A percentile compares a stretch with the other conserved stretches of the same genome.
phyloP scores from a whole-genome alignment of 192 early-diverging fungal genomes.

The Coemansia furcata region DNA sequence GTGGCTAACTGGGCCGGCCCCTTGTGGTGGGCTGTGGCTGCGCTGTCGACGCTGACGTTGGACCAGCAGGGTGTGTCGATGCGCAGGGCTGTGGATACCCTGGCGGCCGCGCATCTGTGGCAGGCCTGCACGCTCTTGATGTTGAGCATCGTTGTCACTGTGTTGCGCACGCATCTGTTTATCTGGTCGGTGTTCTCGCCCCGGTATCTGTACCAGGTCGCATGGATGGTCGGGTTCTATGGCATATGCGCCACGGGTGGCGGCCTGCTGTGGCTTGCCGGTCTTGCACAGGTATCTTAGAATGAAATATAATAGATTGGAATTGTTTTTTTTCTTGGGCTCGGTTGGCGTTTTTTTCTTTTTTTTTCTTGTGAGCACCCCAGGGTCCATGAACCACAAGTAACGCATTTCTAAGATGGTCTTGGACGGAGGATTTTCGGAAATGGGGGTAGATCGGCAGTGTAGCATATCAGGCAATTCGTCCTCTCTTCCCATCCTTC shows the following conservation, averaged over 20 bases:
- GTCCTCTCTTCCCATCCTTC: neutral
- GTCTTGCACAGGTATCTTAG: neutral
- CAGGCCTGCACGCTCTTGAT: slow-evolving; percentile 55
- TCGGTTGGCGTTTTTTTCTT: neutral
- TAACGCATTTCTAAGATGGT: neutral
- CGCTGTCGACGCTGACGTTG: slow-evolving; percentile 21
- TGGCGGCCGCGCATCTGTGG: slow-evolving; percentile 23
- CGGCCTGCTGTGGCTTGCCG: slow-evolving; percentile 24
- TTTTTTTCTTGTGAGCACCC: neutral
- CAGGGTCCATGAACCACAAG: neutral
- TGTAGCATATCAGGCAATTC: neutral
- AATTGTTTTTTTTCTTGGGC: neutral
- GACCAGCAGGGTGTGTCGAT: neutral
- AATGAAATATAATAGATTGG: neutral
- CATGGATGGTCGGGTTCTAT: slow-evolving; percentile 58
- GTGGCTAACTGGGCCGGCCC: slow-evolving; percentile 70
- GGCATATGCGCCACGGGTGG: slow-evolving; percentile 18
- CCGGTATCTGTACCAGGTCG: slow-evolving; percentile 72
- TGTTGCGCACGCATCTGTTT: slow-evolving; percentile 69
- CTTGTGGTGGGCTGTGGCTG: slow-evolving; percentile 62
- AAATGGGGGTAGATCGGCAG: neutral
- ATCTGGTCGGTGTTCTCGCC: slow-evolving; percentile 86
- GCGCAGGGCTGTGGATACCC: slow-evolving; percentile 3
- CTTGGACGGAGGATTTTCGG: neutral
- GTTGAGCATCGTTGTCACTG: slow-evolving; percentile 62